A percentile compares a stretch with the other conserved stretches of the same genome.
Conservation (phyloP, 345 rosid genomes). For the Populus davidiana region DNA sequence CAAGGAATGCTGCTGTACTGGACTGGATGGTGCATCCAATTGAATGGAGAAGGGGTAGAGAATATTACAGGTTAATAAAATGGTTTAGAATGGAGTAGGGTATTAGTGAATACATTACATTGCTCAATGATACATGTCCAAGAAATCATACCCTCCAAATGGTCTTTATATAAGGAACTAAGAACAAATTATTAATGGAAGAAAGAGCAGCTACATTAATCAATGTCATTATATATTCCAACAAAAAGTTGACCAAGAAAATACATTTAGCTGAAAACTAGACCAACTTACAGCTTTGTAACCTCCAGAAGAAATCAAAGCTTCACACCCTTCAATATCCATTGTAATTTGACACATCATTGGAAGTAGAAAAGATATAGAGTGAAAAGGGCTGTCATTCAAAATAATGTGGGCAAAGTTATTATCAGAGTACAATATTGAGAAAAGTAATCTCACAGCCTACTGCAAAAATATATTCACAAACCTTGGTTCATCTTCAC, state of each 20-base stretch:
- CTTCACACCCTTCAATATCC: slow-evolving; percentile 62
- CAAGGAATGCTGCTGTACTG: no score
- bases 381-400: slow-evolving; percentile 61
- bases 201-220: background rate
- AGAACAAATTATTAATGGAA: background rate
- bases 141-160: no score
- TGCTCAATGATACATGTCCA: no score
- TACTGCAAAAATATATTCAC: slow-evolving; percentile 5
- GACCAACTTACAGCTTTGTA: slow-evolving; percentile 57
- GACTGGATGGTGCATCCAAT: no score
- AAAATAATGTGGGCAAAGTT: slow-evolving; percentile 15
- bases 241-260: background rate
- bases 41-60: no score
- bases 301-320: slow-evolving; percentile 56
- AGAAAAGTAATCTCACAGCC: background rate
- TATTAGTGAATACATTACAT: no score
- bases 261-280: background rate
- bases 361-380: slow-evolving; percentile 76
- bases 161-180: no score
- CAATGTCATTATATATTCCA: background rate
- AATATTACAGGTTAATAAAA: no score
- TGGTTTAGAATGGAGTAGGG: no score
- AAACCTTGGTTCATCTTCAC: slow-evolving; percentile 84
- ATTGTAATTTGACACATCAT: slow-evolving; percentile 84
- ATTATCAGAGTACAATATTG: slow-evolving; percentile 1